Evolutionary conservation across 2,329 filamentous ascomycete genomes (phyloP).

Genomic region (Thielaviopsis punctulata): DNA sequence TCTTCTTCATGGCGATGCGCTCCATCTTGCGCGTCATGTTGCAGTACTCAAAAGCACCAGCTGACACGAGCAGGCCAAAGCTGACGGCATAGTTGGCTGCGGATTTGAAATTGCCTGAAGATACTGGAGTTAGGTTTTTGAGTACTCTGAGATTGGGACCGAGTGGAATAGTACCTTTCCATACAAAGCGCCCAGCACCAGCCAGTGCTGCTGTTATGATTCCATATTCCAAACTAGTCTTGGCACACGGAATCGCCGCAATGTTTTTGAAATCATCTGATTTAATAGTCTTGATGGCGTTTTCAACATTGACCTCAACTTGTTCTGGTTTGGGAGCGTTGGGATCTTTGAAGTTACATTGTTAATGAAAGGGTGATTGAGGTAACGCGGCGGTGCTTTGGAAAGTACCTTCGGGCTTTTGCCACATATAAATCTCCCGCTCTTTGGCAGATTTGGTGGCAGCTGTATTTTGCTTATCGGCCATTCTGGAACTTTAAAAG

Average conservation of each 20-base stretch:
- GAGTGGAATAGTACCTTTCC: slow-evolving; percentile 44
- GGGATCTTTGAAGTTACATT: no score
- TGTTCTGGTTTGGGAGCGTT: neutral
- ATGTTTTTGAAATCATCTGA: slow-evolving; percentile 52
- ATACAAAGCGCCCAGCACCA: slow-evolving; percentile 55
- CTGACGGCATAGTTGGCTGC: slow-evolving; percentile 78
- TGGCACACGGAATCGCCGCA: slow-evolving; percentile 66
- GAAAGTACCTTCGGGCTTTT: no score
- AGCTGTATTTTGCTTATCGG: neutral
- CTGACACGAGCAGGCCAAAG: slow-evolving; percentile 51
- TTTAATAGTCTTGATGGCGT: slow-evolving; percentile 51
- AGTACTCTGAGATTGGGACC: neutral
- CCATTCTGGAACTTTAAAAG: no score
- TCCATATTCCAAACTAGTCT: slow-evolving; percentile 66
- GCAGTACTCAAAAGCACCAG: slow-evolving; percentile 70
- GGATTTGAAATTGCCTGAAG: slow-evolving; percentile 39
- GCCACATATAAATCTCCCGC: neutral
- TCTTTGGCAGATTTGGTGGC: neutral
- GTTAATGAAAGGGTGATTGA: no score
- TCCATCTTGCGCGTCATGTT: slow-evolving; percentile 58
- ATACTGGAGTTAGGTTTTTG: neutral
- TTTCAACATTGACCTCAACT: slow-evolving; percentile 28
- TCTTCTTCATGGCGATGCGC: slow-evolving; percentile 66
- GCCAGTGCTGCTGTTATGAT: slow-evolving; percentile 64
- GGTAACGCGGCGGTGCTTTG: no score